Percentiles rank a stretch among this genome's conserved stretches.
Conservation (phyloP, 108 stramenopile genomes). For the Pseudonitzschia multistriata region DNA sequence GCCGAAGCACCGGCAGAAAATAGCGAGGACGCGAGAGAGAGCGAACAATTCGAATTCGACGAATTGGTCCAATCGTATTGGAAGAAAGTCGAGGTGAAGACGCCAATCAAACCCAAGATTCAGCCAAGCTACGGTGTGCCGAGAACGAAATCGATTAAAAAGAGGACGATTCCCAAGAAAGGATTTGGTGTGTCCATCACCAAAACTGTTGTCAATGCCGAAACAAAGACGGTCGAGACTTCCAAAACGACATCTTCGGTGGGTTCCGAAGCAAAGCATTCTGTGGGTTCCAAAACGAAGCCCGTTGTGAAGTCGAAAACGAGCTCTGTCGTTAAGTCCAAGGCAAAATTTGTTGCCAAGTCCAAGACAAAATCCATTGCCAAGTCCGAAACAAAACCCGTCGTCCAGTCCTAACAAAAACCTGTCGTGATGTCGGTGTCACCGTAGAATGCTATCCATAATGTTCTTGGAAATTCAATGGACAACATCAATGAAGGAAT, state of each 20-base stretch:
- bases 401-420: not conserved
- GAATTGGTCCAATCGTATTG: constrained; percentile 17
- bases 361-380: not conserved
- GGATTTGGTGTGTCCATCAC: not conserved
- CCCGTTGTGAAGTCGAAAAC: too few species aligned
- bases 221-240: not conserved
- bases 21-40: not conserved
- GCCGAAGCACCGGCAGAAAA: not conserved
- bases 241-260: not conserved
- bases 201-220: not conserved
- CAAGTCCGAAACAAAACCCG: not conserved
- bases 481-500: too few species aligned
- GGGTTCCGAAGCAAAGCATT: too few species aligned
- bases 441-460: not conserved
- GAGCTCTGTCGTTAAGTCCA: not conserved
- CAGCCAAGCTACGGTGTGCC: not conserved
- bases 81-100: constrained; percentile 13
- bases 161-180: constrained; percentile 2
- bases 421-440: not conserved
- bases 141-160: constrained; percentile 1
- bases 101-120: not conserved
- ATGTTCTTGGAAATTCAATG: too few species aligned
- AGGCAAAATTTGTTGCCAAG: not conserved
- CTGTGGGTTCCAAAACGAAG: too few species aligned
- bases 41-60: not conserved